Evolutionary conservation across 108 stramenopile species (phyloP).

Genomic region (Seminavis robusta): DNA sequence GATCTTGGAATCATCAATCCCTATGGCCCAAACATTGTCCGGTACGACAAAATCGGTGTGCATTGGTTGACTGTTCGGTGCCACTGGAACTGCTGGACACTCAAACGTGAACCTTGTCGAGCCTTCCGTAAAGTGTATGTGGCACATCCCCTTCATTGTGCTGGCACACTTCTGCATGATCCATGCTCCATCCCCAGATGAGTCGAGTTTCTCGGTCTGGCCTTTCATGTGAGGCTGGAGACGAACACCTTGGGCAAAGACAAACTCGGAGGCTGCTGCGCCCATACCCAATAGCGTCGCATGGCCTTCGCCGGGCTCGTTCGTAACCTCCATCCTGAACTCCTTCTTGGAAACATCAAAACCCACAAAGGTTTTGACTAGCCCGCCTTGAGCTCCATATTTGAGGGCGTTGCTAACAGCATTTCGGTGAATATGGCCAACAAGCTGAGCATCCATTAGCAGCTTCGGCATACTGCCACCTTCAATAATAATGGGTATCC

Average conservation of each 20-base stretch:
- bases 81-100: slow-evolving; percentile 24
- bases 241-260: slow-evolving; percentile 49
- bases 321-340: slow-evolving; percentile 50
- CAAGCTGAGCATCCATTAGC: slow-evolving; percentile 42
- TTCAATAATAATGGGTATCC: slow-evolving; percentile 30
- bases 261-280: slow-evolving; percentile 23
- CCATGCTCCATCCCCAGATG: slow-evolving; percentile 71
- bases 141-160: slow-evolving; percentile 49
- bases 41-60: slow-evolving; percentile 37
- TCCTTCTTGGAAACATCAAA: slow-evolving; percentile 28
- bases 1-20: slow-evolving; percentile 68
- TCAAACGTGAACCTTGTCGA: slow-evolving; percentile 46
- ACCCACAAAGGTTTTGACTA: slow-evolving; percentile 36
- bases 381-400: slow-evolving; percentile 53
- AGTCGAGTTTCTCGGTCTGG: not conserved
- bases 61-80: not conserved
- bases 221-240: slow-evolving; percentile 24
- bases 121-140: slow-evolving; percentile 44
- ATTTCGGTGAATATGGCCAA: slow-evolving; percentile 65
- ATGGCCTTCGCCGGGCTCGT: slow-evolving; percentile 60
- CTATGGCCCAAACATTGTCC: slow-evolving; percentile 49
- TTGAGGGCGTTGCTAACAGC: slow-evolving; percentile 76
- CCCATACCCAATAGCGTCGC: slow-evolving; percentile 41
- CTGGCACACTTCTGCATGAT: slow-evolving; percentile 73
- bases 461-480: slow-evolving; percentile 41